Conservation (phyloP, 257 asterid genomes). For the Lantana camara region DNA sequence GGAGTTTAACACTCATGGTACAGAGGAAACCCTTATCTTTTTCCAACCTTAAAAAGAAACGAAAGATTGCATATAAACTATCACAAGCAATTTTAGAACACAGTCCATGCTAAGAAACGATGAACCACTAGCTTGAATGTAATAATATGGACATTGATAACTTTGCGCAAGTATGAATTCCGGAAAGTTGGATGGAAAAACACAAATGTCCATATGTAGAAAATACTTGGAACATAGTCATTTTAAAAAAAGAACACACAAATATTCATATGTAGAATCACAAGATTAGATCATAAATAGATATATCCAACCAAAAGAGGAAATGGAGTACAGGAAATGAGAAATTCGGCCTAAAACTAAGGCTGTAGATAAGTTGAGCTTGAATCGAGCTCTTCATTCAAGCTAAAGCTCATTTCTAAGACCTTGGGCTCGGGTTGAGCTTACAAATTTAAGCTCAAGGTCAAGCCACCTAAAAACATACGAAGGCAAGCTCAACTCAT, state of each 20-base stretch:
- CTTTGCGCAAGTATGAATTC: background rate
- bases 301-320: too few relatives aligned
- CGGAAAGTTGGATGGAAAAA: background rate
- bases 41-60: background rate
- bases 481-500: too few relatives aligned
- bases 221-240: too few relatives aligned
- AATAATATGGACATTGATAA: background rate
- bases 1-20: background rate
- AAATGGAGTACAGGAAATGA: too few relatives aligned
- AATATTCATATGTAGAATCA: background rate
- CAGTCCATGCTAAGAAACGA: background rate
- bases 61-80: background rate
- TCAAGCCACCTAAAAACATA: too few relatives aligned
- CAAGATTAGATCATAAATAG: background rate
- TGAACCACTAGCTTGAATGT: background rate
- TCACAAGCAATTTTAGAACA: background rate
- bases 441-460: too few relatives aligned
- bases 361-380: too few relatives aligned
- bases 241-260: background rate
- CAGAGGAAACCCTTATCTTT: background rate
- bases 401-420: too few relatives aligned
- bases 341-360: too few relatives aligned
- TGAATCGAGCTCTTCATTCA: too few relatives aligned
- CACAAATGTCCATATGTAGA: too few relatives aligned
- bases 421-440: too few relatives aligned